Percentiles rank a stretch among this genome's conserved stretches.
Evolutionary conservation across 352 stramenopile genomes (phyloP).

Genomic region (Elongisporangium senticosum): DNA sequence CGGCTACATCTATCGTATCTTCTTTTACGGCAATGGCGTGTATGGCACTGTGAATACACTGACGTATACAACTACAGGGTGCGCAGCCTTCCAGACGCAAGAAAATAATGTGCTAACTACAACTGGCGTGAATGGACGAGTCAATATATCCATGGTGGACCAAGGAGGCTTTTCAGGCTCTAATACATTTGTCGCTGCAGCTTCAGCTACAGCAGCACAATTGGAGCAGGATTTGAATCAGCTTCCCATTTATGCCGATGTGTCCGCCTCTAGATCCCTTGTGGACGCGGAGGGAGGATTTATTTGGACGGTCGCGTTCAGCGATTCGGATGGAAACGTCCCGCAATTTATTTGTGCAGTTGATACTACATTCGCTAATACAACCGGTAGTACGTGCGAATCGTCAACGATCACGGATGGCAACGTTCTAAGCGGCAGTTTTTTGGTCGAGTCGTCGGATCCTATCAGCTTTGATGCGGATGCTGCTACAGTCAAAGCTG

Average conservation of each 20-base stretch:
- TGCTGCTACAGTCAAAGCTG: constrained; percentile 32
- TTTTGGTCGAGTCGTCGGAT: constrained; percentile 55
- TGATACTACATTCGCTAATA: constrained; percentile 27
- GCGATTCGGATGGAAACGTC: constrained; percentile 55
- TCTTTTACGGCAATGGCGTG: constrained; percentile 76
- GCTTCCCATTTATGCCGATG: constrained; percentile 54
- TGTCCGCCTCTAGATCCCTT: constrained; percentile 59
- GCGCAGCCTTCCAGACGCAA: constrained; percentile 52
- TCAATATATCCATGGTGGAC: constrained; percentile 38
- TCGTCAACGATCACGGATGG: constrained; percentile 64
- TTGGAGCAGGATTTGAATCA: constrained; percentile 40
- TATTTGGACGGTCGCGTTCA: constrained; percentile 73
- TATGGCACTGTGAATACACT: constrained; percentile 23
- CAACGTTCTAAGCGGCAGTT: constrained; percentile 67
- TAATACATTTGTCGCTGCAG: constrained; percentile 51
- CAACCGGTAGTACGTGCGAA: constrained; percentile 28
- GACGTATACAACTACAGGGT: constrained; percentile 15
- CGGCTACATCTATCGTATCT: constrained; percentile 65
- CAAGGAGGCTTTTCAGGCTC: constrained; percentile 34
- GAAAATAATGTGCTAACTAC: constrained; percentile 55
- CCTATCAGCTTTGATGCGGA: constrained; percentile 56
- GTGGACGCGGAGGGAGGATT: constrained; percentile 61
- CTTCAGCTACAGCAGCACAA: constrained; percentile 29
- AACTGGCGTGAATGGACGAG: constrained; percentile 19
- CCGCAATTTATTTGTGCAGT: constrained; percentile 69